phyloP scores from a whole-genome alignment of 75 land plant genomes.

The Azolla pinnata region DNA sequence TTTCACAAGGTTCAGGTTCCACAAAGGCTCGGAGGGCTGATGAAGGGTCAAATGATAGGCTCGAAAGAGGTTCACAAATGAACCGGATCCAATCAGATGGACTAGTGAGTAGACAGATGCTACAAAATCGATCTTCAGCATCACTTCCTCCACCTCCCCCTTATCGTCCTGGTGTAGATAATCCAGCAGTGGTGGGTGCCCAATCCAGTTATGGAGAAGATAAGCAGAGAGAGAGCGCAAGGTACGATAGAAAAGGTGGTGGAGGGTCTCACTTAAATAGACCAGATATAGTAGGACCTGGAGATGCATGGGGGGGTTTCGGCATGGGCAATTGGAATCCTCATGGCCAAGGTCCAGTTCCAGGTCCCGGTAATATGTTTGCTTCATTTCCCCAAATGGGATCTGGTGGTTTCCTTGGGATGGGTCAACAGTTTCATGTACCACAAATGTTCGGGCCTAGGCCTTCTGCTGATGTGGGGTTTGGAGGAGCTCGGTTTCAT shows the following conservation, averaged over 20 bases:
- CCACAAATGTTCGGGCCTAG: slow-evolving; percentile 14
- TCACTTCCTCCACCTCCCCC: slow-evolving; percentile 21
- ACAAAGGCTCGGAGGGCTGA: slow-evolving; percentile 13
- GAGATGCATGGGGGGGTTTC: slow-evolving; percentile 16
- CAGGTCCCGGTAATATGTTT: slow-evolving; percentile 14
- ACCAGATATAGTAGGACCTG: slow-evolving; percentile 14
- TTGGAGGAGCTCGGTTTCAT: slow-evolving; percentile 15
- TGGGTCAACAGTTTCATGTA: slow-evolving; percentile 14
- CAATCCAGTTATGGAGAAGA: slow-evolving; percentile 5
- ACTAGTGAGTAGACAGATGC: slow-evolving; percentile 5
- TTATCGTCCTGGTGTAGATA: slow-evolving; percentile 18
- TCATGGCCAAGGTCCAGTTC: slow-evolving; percentile 15
- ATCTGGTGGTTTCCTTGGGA: slow-evolving; percentile 13
- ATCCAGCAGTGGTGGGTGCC: slow-evolving; percentile 15
- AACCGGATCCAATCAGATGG: slow-evolving; percentile 4
- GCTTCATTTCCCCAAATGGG: slow-evolving; percentile 15
- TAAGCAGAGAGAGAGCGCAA: slow-evolving; percentile 10
- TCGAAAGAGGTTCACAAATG: slow-evolving; percentile 8
- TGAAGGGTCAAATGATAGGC: slow-evolving; percentile 1
- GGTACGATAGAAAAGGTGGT: slow-evolving; percentile 10
- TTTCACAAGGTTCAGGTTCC: slow-evolving; percentile 10
- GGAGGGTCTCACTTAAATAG: slow-evolving; percentile 9
- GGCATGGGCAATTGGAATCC: slow-evolving; percentile 14
- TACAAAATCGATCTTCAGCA: slow-evolving; percentile 7
- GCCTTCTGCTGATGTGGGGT: slow-evolving; percentile 10